Evolutionary conservation across 1,139 yeast genomes (phyloP), one percentile per base, ranked within the genome.

Genomic region (Spathaspora sp.): DNA sequence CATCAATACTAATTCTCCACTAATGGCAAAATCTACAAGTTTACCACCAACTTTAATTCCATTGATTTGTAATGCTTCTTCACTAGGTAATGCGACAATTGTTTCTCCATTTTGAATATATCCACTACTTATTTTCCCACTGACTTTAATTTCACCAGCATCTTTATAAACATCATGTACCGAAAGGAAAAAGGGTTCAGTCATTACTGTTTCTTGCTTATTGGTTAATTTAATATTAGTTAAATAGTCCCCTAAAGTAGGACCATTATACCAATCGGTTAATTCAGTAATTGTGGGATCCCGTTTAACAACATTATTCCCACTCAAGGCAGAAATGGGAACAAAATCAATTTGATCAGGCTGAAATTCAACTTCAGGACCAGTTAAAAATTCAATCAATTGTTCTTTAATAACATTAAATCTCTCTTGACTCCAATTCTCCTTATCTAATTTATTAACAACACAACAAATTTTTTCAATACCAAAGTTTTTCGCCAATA

Each of bases 281-380:
- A 75, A 50, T 55, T 63, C 54, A 51, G 70, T 44, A 53, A 61
- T 48, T 1, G 57, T 59, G 0, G 47, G 45, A 20, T 74, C 71
- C 40, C 67, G 61, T 29, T 74, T 75, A 10, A 82, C 83, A 7
- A 93, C 90, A 61, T 93, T 93, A 45, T 78, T 82, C 23, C 99
- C 99, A 1, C 81, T 71, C 41, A 89, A 76, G 0, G 98, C 99
- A 36, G 96, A 86, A 40, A 89, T 81, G 9, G 99, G 99, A 3
- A 93, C 76, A 65, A 86, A 90, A 4, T 68, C 63, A 4, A 89
- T 61, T 51, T 85, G 80, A 1, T 64, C 63, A 3, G 58, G 52
- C 2, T 62, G 54, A 59, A 81, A 90, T 0, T 93, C 91, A 27
- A 88, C 81, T 24, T 80, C 80, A 11, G 74, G 70, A 23, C 68